These are phyloP conservation scores for Dactylonectria estremocensis DNA, from an alignment of 2,329 filamentous ascomycete genomes.

Conservation along the genomic window DNA sequence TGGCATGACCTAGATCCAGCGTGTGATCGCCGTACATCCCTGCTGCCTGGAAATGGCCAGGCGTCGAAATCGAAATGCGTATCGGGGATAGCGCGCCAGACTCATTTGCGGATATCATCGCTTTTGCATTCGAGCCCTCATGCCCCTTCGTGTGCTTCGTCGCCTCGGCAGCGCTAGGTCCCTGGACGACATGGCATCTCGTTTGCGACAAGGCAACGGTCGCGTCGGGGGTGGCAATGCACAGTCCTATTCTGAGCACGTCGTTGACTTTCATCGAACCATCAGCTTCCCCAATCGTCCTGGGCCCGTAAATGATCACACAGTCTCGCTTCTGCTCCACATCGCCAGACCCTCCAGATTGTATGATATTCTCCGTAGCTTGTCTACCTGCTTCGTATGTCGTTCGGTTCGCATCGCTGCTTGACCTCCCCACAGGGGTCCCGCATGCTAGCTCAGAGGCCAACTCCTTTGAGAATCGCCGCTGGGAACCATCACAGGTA, in stretches of 20 bases:
- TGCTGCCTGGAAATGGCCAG: conserved; percentile 12
- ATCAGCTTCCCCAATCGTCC: conserved; percentile 15
- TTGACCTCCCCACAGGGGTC: conserved; percentile 9
- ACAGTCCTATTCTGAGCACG: background rate
- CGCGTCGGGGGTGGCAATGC: conserved; percentile 4
- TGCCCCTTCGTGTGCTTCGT: conserved; percentile 1
- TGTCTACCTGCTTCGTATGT: conserved; percentile 9
- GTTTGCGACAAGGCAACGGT: conserved; percentile 3
- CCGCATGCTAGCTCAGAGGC: conserved; percentile 15
- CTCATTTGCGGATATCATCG: conserved; percentile 28
- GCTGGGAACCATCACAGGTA: conserved; percentile 24
- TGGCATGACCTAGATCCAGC: conserved; percentile 17
- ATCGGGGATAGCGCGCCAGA: conserved; percentile 17
- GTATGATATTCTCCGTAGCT: conserved; percentile 24
- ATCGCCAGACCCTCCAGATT: conserved; percentile 15
- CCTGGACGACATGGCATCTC: conserved; percentile 7
- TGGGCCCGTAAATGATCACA: conserved; percentile 23
- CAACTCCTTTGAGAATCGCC: conserved; percentile 21
- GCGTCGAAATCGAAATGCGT: conserved; percentile 12
- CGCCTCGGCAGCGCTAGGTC: conserved; percentile 6
- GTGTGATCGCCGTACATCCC: conserved; percentile 27
- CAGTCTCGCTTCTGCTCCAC: conserved; percentile 13
- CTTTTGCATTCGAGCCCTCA: conserved; percentile 10
- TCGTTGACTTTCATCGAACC: conserved; percentile 8
- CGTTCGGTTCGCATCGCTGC: conserved; percentile 12